Base-by-base conservation (phyloP, 2,329 filamentous ascomycete genomes). In the Colletotrichum filicis region DNA sequence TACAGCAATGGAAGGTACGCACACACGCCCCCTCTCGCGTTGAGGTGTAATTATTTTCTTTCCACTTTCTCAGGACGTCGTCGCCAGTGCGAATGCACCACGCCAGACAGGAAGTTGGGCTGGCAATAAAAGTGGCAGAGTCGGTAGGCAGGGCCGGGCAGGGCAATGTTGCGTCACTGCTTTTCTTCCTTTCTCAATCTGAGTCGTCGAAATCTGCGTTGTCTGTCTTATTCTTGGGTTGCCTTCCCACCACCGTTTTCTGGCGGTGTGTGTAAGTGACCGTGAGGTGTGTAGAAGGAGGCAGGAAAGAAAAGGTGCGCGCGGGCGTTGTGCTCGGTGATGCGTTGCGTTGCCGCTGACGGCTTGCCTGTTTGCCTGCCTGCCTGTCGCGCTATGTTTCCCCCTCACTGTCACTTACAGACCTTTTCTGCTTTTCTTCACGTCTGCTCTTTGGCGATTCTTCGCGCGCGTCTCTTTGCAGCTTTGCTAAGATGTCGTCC, bases 401-500 rank as follows among this genome's bases (percentile, higher is more conserved):
- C 28, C 62, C 62, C 32, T 55, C 30, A 24, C 32, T 56, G 56
- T 58, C 19, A 14, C 24, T 12, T 28, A 28, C 22, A n/a, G 24
- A 11, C 46, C 52, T 32, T 37, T 67, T 66, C 55, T 24, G 14
- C 19, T 26, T 62, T 22, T 30, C 22, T 26, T 42, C 57, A 5
- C 49, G 6, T 32, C 42, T 59, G 9, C 57, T 37, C 66, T 71
- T 56, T 24, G 30, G 58, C 53, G 35, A 53, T 66, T 65, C 28
- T 28, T 42, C 46, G 70, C 60, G 59, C 52, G 66, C 60, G 60
- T 55, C 62, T 66, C 62, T 65, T 65, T 60, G 60, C 60, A 52
- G 70, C 64, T 70, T 61, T 19, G 37, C 37, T 42, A 8, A 11
- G 32, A 35, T 35, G 11, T 61, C 56, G 55, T 32, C 60, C 66